Evolutionary conservation across 108 stramenopile species (phyloP), one percentile per base, ranked within the genome.

Genomic region (Pseudonitzschia delicatissima): DNA sequence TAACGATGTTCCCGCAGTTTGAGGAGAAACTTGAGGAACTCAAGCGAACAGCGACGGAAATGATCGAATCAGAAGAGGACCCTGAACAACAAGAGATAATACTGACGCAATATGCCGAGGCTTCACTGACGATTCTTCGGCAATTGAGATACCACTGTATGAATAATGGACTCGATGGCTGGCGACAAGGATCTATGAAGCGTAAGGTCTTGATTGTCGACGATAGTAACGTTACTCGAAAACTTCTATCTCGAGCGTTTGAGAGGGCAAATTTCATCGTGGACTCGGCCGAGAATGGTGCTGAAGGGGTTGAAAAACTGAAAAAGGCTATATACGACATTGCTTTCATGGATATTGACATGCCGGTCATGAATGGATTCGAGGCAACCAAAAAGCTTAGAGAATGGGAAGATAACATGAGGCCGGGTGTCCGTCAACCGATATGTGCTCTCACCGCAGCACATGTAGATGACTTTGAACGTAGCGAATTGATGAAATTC

Each of bases 331-430:
- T 92, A 45, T 94, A 92, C 65, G 93, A 94, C 66, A 92, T 94
- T 66, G 91, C 87, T n/a, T 94, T 96, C 78, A 96, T 96, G 95
- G 95, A 96, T 64, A 87, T 96, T 58, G 91, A 94, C 74, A 96
- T 96, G 93, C 96, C 96, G 4, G 90, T 94, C 25, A 94, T 96
- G 93, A 90, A 94, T 74, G 96, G 95, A 0, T 90, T 94, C 51
- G 91, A 93, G 68, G 91, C 91, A 11, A 92, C 92, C 44, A 92
- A 88, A 64, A 77, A 76, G 39, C 78, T 93, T 18, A 57, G 92
- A 49, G 75, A 89, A 57, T 96, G 91, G 92, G 91, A 93, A 71
- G 90, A 95, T 73, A 49, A 73, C 6, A 73, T 82, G 18, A 79
- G 94, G 61, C 91, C 91, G 25, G 94, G 94, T 12, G 87, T 87